Evolutionary conservation across 768 basidiomycete genomes (phyloP).

Genomic region (Auriscalpium microsporum): DNA sequence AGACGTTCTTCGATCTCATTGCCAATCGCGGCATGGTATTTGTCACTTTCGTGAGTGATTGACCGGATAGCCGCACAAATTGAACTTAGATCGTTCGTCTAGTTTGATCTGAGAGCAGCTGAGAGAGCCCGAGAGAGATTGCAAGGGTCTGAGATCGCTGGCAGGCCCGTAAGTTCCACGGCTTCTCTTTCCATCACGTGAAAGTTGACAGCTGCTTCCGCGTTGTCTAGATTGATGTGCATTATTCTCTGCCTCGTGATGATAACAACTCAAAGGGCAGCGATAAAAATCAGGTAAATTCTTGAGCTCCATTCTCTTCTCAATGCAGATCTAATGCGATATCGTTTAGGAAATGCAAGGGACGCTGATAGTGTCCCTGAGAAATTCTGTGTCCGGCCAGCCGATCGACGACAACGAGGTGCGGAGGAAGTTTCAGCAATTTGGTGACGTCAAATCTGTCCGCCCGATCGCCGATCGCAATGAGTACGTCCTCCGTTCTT

Average conservation of each 20-base stretch:
- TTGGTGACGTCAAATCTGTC: slow-evolving; percentile 84
- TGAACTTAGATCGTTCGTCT: background rate
- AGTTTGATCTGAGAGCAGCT: slow-evolving; percentile 92
- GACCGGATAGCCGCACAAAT: background rate
- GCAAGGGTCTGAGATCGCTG: slow-evolving; percentile 82
- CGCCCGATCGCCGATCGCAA: slow-evolving; percentile 52
- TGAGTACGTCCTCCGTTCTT: slow-evolving; percentile 35
- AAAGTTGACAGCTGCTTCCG: slow-evolving; percentile 1
- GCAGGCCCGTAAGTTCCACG: slow-evolving; percentile 68
- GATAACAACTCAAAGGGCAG: slow-evolving; percentile 46
- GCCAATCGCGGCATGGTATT: slow-evolving; percentile 97
- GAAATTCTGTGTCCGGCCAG: slow-evolving; percentile 59
- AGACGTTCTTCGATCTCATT: slow-evolving; percentile 94
- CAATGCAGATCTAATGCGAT: background rate
- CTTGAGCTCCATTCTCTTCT: background rate
- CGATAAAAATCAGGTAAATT: slow-evolving; percentile 78
- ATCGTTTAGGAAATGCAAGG: slow-evolving; percentile 64
- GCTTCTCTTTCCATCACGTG: background rate
- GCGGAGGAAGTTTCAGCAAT: slow-evolving; percentile 76
- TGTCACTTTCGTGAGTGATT: slow-evolving; percentile 84
- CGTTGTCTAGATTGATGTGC: slow-evolving; percentile 82
- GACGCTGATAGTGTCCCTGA: slow-evolving; percentile 68
- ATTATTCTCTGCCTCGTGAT: slow-evolving; percentile 90
- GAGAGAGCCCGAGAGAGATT: slow-evolving; percentile 85
- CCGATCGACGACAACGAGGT: slow-evolving; percentile 80